Conservation (phyloP, 176 grass and related monocot species). For the Hordeum marinum region DNA sequence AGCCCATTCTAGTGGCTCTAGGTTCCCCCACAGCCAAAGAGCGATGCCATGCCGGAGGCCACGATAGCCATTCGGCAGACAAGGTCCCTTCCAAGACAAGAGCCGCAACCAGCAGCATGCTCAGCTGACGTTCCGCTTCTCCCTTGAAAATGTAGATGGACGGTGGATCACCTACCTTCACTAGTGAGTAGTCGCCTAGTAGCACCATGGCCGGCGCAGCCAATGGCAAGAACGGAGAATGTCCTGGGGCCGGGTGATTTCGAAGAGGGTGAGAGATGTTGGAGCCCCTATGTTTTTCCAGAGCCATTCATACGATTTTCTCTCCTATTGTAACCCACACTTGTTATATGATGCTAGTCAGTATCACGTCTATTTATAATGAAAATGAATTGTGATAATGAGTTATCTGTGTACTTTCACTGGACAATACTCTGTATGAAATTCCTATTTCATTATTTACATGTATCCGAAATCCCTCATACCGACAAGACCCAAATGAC, state of each 20-base stretch:
- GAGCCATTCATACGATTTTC: no score
- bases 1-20: slow-evolving; percentile 33
- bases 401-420: no score
- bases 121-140: not conserved
- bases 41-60: slow-evolving; percentile 65
- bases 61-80: slow-evolving; percentile 56
- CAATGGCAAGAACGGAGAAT: not conserved
- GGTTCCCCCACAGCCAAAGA: slow-evolving; percentile 68
- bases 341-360: no score
- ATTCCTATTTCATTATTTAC: no score
- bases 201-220: not conserved
- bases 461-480: no score
- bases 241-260: not conserved
- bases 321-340: no score
- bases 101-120: not conserved
- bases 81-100: slow-evolving; percentile 42
- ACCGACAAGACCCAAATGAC: no score
- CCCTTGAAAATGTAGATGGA: not conserved
- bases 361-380: no score
- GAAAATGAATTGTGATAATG: no score
- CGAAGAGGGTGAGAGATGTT: not conserved
- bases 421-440: no score
- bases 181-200: not conserved
- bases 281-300: no score
- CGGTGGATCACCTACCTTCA: not conserved